Conservation (phyloP, 2,329 filamentous ascomycete species). For the Cercospora zeina region DNA sequence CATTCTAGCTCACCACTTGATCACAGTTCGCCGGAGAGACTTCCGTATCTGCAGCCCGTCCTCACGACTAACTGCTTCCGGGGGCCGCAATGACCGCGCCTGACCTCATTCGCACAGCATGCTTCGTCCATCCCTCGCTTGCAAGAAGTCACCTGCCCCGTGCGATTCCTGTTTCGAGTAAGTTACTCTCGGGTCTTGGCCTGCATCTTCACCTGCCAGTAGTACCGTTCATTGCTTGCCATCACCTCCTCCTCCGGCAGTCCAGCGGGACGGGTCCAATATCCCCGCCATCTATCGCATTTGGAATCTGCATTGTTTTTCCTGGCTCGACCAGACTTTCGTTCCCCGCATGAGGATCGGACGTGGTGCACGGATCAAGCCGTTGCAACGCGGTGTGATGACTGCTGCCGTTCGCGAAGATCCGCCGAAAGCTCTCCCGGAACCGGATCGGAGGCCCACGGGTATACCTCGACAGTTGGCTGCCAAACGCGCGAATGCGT, state of each 20-base stretch:
- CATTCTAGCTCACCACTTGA: no score
- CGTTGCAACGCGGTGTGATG: not conserved
- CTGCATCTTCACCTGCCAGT: not conserved
- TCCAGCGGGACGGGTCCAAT: no score
- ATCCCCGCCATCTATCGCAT: not conserved
- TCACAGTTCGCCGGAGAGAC: constrained; percentile 1
- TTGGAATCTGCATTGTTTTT: no score
- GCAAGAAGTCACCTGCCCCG: not conserved
- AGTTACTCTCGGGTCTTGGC: not conserved
- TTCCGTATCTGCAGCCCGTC: constrained; percentile 5
- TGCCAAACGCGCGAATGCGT: constrained; percentile 4
- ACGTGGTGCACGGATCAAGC: constrained; percentile 5
- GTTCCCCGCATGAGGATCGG: not conserved
- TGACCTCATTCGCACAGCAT: constrained; percentile 10
- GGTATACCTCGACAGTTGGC: constrained; percentile 3
- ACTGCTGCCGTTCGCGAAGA: not conserved
- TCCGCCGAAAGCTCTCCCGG: constrained; percentile 1
- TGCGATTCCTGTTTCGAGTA: constrained; percentile 13
- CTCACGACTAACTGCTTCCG: constrained; percentile 6
- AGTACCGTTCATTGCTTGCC: not conserved
- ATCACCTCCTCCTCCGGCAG: not conserved
- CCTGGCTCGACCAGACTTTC: not conserved
- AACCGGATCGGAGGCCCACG: constrained; percentile 7
- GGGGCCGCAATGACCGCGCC: constrained; percentile 9
- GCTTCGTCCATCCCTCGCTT: no score